phyloP scores from a whole-genome alignment of 768 basidiomycete species.

The Termitomyces sp. region DNA sequence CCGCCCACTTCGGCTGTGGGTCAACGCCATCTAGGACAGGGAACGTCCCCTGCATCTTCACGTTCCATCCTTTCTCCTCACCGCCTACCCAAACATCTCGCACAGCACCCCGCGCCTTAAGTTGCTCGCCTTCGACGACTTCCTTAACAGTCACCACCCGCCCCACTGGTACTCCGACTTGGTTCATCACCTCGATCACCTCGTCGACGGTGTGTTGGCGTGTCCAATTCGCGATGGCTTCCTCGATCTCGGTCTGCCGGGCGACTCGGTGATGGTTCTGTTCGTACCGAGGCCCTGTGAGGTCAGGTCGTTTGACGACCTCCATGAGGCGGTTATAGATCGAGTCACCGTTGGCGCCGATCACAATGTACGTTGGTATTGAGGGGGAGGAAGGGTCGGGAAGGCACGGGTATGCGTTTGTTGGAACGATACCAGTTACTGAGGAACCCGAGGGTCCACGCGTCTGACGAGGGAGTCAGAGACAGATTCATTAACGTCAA shows the following conservation, averaged over 20 bases:
- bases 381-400: constrained; percentile 38
- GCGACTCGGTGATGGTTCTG: constrained; percentile 62
- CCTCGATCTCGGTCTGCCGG: constrained; percentile 61
- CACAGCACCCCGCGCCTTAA: constrained; percentile 50
- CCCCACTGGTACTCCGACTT: constrained; percentile 60
- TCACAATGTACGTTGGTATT: constrained; percentile 56
- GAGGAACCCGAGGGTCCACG: constrained; percentile 75
- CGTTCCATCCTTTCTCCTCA: constrained; percentile 45
- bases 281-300: constrained; percentile 50
- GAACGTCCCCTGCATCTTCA: constrained; percentile 67
- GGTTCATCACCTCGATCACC: constrained; percentile 45
- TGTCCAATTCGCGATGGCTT: constrained; percentile 62
- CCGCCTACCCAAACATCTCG: constrained; percentile 55
- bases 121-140: constrained; percentile 55
- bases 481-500: not conserved
- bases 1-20: constrained; percentile 61
- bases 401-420: constrained; percentile 69
- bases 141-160: constrained; percentile 62
- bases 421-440: constrained; percentile 72
- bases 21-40: constrained; percentile 60
- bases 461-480: constrained; percentile 32
- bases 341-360: constrained; percentile 70
- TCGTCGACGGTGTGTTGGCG: constrained; percentile 44
- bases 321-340: constrained; percentile 68
- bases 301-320: constrained; percentile 54